Conservation (phyloP, 116 monocot genomes). For the Posidonia oceanica region DNA sequence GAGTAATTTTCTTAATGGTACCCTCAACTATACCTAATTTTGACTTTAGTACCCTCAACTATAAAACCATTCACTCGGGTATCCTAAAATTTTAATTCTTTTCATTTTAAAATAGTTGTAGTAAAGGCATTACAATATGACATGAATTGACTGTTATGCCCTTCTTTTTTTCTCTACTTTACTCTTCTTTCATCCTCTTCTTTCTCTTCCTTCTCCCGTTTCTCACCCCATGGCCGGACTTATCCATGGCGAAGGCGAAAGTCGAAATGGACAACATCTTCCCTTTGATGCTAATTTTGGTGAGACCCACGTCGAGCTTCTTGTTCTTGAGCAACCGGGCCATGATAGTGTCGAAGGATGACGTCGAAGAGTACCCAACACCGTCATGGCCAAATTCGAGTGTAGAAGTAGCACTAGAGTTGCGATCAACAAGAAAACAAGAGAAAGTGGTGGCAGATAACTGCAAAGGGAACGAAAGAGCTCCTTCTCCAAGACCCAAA, state of each 20-base stretch:
- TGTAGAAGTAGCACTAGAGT: conserved; percentile 18
- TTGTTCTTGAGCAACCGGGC: conserved; percentile 21
- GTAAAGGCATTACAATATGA: too few species aligned
- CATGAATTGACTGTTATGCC: too few species aligned
- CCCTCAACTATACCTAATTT: too few species aligned
- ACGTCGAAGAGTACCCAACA: neutral
- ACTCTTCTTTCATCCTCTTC: too few species aligned
- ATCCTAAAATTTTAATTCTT: too few species aligned
- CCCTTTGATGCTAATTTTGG: conserved; percentile 79
- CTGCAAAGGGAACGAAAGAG: conserved; percentile 35
- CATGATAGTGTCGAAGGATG: neutral
- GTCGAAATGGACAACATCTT: conserved; percentile 50
- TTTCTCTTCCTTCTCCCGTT: too few species aligned
- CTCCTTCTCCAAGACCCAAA: conserved; percentile 38
- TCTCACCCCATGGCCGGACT: too few species aligned
- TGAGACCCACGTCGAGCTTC: conserved; percentile 39
- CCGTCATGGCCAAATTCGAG: conserved; percentile 10
- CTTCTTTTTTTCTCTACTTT: too few species aligned
- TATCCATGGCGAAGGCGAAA: conserved; percentile 42
- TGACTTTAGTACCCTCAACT: too few species aligned
- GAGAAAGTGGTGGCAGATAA: conserved; percentile 27
- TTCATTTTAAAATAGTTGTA: too few species aligned
- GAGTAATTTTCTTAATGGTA: too few species aligned
- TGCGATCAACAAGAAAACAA: conserved; percentile 36
- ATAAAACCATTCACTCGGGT: too few species aligned